These are phyloP conservation scores for Tetradesmus obliquus DNA, from an alignment of 139 green algal species.

Conservation along the genomic window DNA sequence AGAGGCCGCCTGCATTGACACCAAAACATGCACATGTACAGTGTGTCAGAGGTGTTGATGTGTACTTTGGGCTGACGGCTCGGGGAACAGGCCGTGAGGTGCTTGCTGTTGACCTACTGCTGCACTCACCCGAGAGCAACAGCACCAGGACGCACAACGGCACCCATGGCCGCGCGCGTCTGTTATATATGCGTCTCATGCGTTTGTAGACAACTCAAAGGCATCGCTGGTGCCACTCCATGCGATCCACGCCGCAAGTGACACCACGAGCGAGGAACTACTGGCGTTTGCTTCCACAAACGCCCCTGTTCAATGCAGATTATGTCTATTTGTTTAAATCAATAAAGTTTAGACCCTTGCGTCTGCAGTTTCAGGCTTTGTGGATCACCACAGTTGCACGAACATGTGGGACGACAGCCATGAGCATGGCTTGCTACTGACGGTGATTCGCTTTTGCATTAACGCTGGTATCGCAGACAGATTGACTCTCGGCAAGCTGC, in stretches of 20 bases:
- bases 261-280: neutral
- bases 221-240: neutral
- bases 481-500: neutral
- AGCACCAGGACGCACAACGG: neutral
- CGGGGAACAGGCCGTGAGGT: neutral
- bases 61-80: neutral
- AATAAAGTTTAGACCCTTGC: neutral
- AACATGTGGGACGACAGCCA: neutral
- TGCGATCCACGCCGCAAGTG: neutral
- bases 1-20: neutral
- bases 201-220: neutral
- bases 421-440: neutral
- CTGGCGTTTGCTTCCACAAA: neutral
- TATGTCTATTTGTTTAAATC: neutral
- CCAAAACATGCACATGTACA: neutral
- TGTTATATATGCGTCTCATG: neutral
- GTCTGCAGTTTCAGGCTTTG: neutral
- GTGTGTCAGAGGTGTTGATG: neutral
- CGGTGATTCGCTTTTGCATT: neutral
- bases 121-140: neutral
- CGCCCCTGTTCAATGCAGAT: no score
- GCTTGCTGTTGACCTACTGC: neutral
- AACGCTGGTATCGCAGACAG: neutral
- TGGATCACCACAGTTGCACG: neutral
- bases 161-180: neutral